Base-by-base conservation (phyloP, 1,284 basidiomycete genomes). In the Cystobasidiaceae sp. region DNA sequence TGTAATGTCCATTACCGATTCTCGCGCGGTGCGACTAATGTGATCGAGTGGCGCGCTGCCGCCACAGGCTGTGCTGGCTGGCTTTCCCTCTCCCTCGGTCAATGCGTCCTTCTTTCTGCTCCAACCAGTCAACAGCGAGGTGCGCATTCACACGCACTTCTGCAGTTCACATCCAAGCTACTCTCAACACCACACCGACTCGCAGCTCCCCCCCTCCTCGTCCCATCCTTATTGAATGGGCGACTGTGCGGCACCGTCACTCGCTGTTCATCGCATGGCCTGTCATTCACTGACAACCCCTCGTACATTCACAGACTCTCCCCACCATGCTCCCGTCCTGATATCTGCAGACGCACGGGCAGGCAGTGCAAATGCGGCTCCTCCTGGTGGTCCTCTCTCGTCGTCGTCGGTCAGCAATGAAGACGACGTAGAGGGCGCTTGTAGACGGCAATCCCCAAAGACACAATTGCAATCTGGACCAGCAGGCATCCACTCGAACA, bases 251-350 rank as follows among this genome's bases (percentile, higher is more conserved):
- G 15, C 21, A 23, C 17, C 33, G n/a, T n/a, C n/a, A n/a, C n/a
- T n/a, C n/a, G n/a, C n/a, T n/a, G n/a, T n/a, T n/a, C n/a, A n/a
- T n/a, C 33, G 9, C 28, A 11, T 15, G 37, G 32, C 49, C 25
- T 25, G 2, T 13, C 48, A 23, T 50, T 34, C 30, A 2, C 25
- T 25, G n/a, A n/a, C 15, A 19, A 15, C 25, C 34, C 8, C 51
- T 34, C 34, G 15, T 39, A 15, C 32, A 7, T 27, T 27, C n/a
- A n/a, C 23, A 56, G 54, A 56, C 41, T 41, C 25, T 39, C 5
- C 19, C 52, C 52, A 56, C 39, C 54, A 56, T 56, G 54, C 37
- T 56, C 54, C 54, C 54, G 54, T 56, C 54, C 32, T 56, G 45
- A 33, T 41, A 56, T 34, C 21, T 41, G 54, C 37, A 41, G 54